These are phyloP conservation scores for Linanthus parryae DNA, from an alignment of 148 eudicot species.

Conservation along the genomic window DNA sequence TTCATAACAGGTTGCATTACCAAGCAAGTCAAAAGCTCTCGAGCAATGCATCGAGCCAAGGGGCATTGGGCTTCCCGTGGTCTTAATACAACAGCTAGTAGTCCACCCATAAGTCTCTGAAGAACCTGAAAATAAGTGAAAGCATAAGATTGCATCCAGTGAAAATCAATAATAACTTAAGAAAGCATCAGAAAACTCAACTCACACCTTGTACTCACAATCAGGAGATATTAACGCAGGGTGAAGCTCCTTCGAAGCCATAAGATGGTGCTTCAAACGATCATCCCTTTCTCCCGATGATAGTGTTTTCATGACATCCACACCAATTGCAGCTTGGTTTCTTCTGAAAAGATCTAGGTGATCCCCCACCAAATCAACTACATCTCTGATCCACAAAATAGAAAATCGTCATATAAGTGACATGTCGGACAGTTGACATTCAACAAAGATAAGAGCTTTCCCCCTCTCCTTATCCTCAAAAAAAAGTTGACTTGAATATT, in stretches of 20 bases:
- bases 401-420: no score
- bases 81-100: slow-evolving; percentile 69
- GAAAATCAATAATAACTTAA: slow-evolving; percentile 11
- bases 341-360: slow-evolving; percentile 85
- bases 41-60: slow-evolving; percentile 81
- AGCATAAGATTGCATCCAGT: slow-evolving; percentile 17
- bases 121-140: slow-evolving; percentile 48
- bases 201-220: slow-evolving; percentile 96
- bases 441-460: no score
- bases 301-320: slow-evolving; percentile 88
- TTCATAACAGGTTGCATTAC: slow-evolving; percentile 85
- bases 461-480: neutral
- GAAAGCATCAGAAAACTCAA: slow-evolving; percentile 32
- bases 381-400: slow-evolving; percentile 56
- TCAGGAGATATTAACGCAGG: slow-evolving; percentile 90
- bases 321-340: slow-evolving; percentile 87
- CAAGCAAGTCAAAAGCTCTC: slow-evolving; percentile 86
- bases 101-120: slow-evolving; percentile 72
- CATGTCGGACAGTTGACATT: no score
- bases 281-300: slow-evolving; percentile 99
- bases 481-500: no score
- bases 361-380: slow-evolving; percentile 77
- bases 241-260: slow-evolving; percentile 84
- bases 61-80: slow-evolving; percentile 91
- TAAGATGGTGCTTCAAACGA: slow-evolving; percentile 83